A percentile compares a stretch with the other conserved stretches of the same genome.
phyloP scores from a whole-genome alignment of 306 rosid genomes.

The Ziziphus jujuba region DNA sequence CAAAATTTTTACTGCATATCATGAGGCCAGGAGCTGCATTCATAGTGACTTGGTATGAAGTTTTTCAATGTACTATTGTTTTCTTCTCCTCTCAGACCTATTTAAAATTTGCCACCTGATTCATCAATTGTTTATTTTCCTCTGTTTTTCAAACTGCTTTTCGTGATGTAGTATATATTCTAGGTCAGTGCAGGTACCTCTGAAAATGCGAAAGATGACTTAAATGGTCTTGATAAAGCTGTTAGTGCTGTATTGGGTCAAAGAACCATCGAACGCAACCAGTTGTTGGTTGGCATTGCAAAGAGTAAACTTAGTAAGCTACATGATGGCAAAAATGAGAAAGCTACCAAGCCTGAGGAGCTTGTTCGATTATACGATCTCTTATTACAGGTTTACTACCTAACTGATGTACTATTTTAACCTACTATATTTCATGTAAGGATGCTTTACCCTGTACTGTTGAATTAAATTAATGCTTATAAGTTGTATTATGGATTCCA shows the following conservation, averaged over 20 bases:
- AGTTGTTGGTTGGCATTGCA: slow-evolving; percentile 77
- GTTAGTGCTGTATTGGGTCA: slow-evolving; percentile 89
- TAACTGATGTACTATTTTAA: slow-evolving; percentile 21
- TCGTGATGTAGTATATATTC: slow-evolving; percentile 27
- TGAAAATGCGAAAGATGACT: slow-evolving; percentile 45
- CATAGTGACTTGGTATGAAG: slow-evolving; percentile 87
- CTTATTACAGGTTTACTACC: slow-evolving; percentile 64
- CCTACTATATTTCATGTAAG: slow-evolving; percentile 17
- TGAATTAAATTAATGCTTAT: slow-evolving; percentile 20
- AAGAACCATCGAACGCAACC: slow-evolving; percentile 95
- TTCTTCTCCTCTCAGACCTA: slow-evolving; percentile 5
- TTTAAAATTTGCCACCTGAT: neutral
- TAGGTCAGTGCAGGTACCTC: slow-evolving; percentile 86
- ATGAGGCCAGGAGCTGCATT: slow-evolving; percentile 88
- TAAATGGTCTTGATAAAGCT: slow-evolving; percentile 97
- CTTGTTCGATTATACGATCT: slow-evolving; percentile 95
- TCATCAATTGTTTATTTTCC: slow-evolving; percentile 9
- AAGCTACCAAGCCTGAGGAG: slow-evolving; percentile 98
- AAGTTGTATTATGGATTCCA: slow-evolving; percentile 26
- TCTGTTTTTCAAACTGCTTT: slow-evolving; percentile 13
- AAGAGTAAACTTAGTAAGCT: slow-evolving; percentile 81
- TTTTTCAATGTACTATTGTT: neutral
- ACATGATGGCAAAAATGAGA: slow-evolving; percentile 86
- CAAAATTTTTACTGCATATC: slow-evolving; percentile 91
- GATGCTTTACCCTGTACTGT: neutral